Base-by-base conservation (phyloP, 768 basidiomycete species). In the Leccinum broughii region DNA sequence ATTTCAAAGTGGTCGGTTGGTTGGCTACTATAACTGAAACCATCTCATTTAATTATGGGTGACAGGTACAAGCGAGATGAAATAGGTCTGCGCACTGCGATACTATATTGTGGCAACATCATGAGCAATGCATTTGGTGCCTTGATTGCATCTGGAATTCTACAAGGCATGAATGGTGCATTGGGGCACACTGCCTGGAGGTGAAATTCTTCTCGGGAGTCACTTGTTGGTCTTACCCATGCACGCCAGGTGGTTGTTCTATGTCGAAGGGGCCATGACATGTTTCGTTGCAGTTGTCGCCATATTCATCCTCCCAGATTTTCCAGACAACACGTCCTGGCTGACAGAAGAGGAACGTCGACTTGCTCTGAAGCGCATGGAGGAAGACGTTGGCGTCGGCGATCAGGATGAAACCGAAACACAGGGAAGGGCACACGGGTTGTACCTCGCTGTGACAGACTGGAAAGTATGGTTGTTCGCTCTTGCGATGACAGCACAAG, bases 401-500 rank as follows among this genome's bases (percentile, higher is more conserved):
- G 84, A 87, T 59, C 76, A 82, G 46, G 75, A 74, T 32, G 77
- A 83, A 62, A 80, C 77, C 3, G 81, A 83, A 62, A 60, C 58
- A 13, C 61, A 73, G 13, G 78, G 76, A 6, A 74, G 55, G 44
- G 64, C 73, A 11, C 70, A 76, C 35, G 89, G 89, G 8, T 67
- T 92, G 8, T 65, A 73, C 34, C 71, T 87, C 62, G 88, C 89
- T n/a, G 44, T 91, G 59, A 79, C 77, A 24, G 92, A 94, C 68
- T 85, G 86, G 88, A 89, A 85, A 72, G 88, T 94, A 39, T 94
- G 90, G 88, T 87, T 83, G 81, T 79, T 94, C 50, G 81, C 89
- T 17, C 60, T 91, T 28, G 81, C 86, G 13, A 49, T 62, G 57
- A n/a, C 63, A 3, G 53, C 68, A 6, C 55, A 64, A 68, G 69